Base-by-base conservation (phyloP, 768 basidiomycete species). In the Glaciozyma antarctica region DNA sequence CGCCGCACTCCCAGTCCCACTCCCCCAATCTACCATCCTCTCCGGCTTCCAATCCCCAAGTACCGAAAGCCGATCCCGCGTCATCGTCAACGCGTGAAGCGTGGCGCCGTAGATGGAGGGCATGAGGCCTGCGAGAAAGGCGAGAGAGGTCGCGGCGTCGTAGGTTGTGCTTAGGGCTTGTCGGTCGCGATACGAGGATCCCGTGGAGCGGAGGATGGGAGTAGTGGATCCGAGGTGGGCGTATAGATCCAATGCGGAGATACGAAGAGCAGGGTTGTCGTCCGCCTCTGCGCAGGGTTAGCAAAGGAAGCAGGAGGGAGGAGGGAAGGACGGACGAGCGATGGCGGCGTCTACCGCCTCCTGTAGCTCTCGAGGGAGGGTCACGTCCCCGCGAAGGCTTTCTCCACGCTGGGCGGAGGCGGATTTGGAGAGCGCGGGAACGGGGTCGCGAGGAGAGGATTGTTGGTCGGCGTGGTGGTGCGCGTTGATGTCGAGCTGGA, bases 51-150 rank as follows among this genome's bases (percentile, higher is more conserved):
- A 61, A 84, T 78, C 41, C 77, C 76, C 51, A 5, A 58, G 28
- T 9, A 65, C 75, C n/a, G 82, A 85, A 45, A 90, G 71, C 61
- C 90, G 80, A 56, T 78, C 80, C 65, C 82, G 85, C 45, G 85
- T 70, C 68, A 89, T 85, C 55, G 82, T 78, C 22, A 93, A 77
- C 8, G 92, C 88, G n/a, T 86, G 79, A 57, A 78, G 81, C 58
- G 91, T 86, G 3, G 85, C 88, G 54, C 88, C 83, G 75, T 88
- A 93, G 77, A 91, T 87, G 5, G 86, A 84, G 1, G 90, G 90
- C 68, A 93, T 81, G n/a, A 85, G 87, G 57, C 92, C 81, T 17
- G 88, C 85, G 19, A 87, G 86, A 75, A 91, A 93, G 7, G 90
- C 90, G 30, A 87, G 85, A 28, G 86, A 88, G 68, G 91, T 88